These are phyloP conservation scores for Kickxella alabastrina DNA, from an alignment of 192 early-diverging fungal species.

Conservation along the genomic window DNA sequence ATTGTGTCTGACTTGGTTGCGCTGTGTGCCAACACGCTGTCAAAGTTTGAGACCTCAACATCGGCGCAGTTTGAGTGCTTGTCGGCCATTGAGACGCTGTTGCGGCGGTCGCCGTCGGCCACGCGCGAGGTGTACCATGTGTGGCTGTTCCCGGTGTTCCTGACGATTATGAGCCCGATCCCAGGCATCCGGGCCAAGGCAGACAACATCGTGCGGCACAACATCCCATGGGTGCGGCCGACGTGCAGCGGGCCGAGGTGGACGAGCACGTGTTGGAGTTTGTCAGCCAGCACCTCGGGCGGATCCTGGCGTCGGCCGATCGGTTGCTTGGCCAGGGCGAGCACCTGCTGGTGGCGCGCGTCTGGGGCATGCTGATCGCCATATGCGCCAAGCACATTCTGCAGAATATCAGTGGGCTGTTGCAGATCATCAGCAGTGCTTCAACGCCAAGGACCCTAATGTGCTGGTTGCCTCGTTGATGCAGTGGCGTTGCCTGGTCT, in stretches of 20 bases:
- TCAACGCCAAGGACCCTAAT: constrained; percentile 19
- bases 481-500: constrained; percentile 52
- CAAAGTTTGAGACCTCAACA: constrained; percentile 15
- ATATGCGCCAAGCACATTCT: constrained; percentile 34
- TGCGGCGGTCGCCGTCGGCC: constrained; percentile 21
- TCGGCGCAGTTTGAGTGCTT: constrained; percentile 39
- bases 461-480: constrained; percentile 30
- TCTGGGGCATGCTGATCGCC: constrained; percentile 42
- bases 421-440: constrained; percentile 36
- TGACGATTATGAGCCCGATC: constrained; percentile 22
- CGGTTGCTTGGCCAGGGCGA: constrained; percentile 24
- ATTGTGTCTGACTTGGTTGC: constrained; percentile 9
- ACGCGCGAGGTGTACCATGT: constrained; percentile 21
- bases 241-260: constrained; percentile 28
- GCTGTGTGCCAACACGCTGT: constrained; percentile 11
- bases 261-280: constrained; percentile 14
- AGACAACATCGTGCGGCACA: constrained; percentile 32
- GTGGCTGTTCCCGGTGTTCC: constrained; percentile 45
- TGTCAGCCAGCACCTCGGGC: constrained; percentile 11
- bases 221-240: constrained; percentile 50
- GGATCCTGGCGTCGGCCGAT: constrained; percentile 6
- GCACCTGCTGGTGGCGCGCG: constrained; percentile 22
- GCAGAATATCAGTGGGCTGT: constrained; percentile 16
- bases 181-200: constrained; percentile 44
- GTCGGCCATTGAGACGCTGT: constrained; percentile 28